Evolutionary conservation across 805 yeast genomes (phyloP), one percentile per base, ranked within the genome.

Genomic region (Lipomyces starkeyi): DNA sequence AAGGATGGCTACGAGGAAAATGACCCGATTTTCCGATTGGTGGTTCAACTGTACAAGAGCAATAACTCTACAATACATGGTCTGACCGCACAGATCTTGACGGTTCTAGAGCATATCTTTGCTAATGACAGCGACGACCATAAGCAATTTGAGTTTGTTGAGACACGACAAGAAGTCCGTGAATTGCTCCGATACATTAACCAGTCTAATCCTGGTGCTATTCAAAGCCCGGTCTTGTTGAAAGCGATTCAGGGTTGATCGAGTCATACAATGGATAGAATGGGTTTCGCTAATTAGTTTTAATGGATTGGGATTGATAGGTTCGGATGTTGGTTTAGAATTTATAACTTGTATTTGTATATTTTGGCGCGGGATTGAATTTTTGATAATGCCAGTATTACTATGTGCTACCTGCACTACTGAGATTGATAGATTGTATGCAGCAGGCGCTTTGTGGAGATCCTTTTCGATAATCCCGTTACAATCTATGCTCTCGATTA

Each of bases 1-100:
- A 86, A 88, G 76, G 87, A 93, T 63, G 98, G 93, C 2, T 89
- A 85, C 71, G 98, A 94, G 82, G 99, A 95, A 81, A 92, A 95
- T 81, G 86, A 88, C 37, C 98, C 98, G 63, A 89, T 95, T 71
- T 90, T 92, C 80, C 87, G 90, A 74, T 83, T 93, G 72, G 84
- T 95, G 65, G 82, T 90, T 77, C 84, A 86, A 75, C 83, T 94
- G 73, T 91, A 90, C 83, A 79, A 84, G 66, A 85, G 86, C 73
- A 84, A 88, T 78, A 83, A 83, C 57, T 77, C 85, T 32, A 85
- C 90, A 55, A 78, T 87, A 55, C 69, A 70, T n/a, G 71, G 64
- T 4, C 66, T 70, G 27, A 68, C 76, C 2, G 72, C 58, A 76
- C 78, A 72, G 77, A 85, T 93, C 64, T 84, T 91, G 64, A 88